Evolutionary conservation across 2,329 filamentous ascomycete genomes (phyloP).

Genomic region (Fusarium brachygibbosum): DNA sequence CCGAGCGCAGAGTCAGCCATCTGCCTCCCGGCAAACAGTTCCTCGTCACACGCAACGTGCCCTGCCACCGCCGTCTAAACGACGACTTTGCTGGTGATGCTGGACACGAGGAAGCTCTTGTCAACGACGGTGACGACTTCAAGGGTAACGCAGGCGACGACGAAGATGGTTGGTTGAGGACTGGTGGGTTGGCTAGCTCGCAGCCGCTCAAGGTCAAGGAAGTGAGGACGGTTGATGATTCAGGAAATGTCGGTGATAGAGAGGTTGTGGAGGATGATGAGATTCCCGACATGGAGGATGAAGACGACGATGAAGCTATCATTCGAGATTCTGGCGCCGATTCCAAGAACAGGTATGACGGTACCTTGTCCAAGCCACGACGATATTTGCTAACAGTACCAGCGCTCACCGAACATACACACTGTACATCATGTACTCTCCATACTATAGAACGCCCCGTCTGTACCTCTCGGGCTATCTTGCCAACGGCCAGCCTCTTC

Average conservation of each 20-base stretch:
- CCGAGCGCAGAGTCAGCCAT: constrained; percentile 81
- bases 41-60: constrained; percentile 92
- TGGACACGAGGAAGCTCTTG: constrained; percentile 86
- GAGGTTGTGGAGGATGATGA: constrained; percentile 80
- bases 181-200: constrained; percentile 81
- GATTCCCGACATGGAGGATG: constrained; percentile 98
- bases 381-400: constrained; percentile 9
- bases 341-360: constrained; percentile 61
- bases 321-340: constrained; percentile 78
- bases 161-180: constrained; percentile 92
- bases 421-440: constrained; percentile 97
- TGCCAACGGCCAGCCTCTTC: constrained; percentile 82
- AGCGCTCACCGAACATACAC: constrained; percentile 94
- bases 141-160: constrained; percentile 64
- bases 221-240: constrained; percentile 89
- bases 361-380: not conserved
- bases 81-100: constrained; percentile 93
- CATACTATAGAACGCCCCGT: constrained; percentile 95
- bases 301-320: constrained; percentile 96
- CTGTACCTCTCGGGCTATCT: constrained; percentile 94
- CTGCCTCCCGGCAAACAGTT: constrained; percentile 94
- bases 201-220: constrained; percentile 83
- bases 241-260: constrained; percentile 84
- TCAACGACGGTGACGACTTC: constrained; percentile 80
- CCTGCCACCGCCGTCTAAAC: constrained; percentile 90